phyloP scores from a whole-genome alignment of 257 asterid genomes.

The Avicennia marina region DNA sequence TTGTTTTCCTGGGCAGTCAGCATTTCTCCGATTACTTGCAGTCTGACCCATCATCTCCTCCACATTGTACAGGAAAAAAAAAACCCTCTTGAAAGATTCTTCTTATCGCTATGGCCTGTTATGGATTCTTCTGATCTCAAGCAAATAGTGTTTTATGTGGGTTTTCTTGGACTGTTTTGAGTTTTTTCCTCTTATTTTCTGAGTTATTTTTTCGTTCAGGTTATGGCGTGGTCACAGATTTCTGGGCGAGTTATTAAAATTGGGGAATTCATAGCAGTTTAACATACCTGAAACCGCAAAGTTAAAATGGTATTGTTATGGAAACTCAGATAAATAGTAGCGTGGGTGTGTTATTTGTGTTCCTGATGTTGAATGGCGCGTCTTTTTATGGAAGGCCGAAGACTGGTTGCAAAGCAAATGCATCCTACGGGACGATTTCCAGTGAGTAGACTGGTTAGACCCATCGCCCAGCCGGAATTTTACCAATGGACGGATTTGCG shows the following conservation, averaged over 20 bases:
- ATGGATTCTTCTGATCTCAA: background rate
- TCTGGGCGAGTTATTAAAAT: slow-evolving; percentile 20
- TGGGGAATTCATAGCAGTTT: background rate
- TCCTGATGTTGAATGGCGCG: too few relatives aligned
- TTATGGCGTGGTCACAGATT: slow-evolving; percentile 35
- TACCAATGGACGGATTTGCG: too few relatives aligned
- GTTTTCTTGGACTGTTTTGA: background rate
- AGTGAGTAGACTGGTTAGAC: too few relatives aligned
- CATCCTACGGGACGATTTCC: too few relatives aligned
- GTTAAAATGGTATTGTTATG: too few relatives aligned
- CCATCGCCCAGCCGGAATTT: too few relatives aligned
- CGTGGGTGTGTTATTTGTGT: too few relatives aligned
- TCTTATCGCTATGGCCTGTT: slow-evolving; percentile 35
- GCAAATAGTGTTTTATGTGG: too few relatives aligned
- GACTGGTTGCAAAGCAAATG: too few relatives aligned
- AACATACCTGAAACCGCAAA: too few relatives aligned
- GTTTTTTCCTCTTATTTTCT: background rate
- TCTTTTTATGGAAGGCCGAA: too few relatives aligned
- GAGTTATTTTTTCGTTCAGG: slow-evolving; percentile 20
- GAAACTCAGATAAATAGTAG: too few relatives aligned
- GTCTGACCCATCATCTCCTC: background rate
- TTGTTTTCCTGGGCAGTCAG: slow-evolving; percentile 32
- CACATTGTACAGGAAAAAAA: background rate
- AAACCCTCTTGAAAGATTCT: slow-evolving; percentile 22
- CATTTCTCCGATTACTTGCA: background rate